A percentile compares a stretch with the other conserved stretches of the same genome.
These are phyloP conservation scores for Breviolum minutum DNA, from an alignment of 73 alveolate genomes.

Conservation along the genomic window DNA sequence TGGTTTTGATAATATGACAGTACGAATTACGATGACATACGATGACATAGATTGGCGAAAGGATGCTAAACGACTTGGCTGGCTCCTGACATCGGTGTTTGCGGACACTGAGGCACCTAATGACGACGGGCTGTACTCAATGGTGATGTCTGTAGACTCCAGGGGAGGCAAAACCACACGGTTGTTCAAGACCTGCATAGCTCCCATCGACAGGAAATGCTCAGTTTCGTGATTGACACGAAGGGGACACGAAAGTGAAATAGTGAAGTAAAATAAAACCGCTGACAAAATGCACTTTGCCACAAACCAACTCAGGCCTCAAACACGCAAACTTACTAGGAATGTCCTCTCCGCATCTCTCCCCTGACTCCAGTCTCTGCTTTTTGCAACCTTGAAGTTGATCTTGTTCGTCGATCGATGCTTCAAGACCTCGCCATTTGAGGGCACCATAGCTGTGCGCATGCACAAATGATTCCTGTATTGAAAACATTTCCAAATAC, in stretches of 20 bases:
- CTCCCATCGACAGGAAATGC: too few species aligned
- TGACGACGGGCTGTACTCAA: constrained; percentile 98
- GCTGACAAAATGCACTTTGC: background rate
- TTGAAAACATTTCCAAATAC: background rate
- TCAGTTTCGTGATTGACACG: background rate
- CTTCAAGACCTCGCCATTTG: constrained; percentile 52
- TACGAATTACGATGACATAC: too few species aligned
- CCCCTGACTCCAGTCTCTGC: background rate
- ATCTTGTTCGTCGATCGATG: constrained; percentile 92
- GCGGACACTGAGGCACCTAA: constrained; percentile 97
- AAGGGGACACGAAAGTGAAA: background rate
- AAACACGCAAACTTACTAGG: too few species aligned
- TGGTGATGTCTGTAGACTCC: constrained; percentile 97
- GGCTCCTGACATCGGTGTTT: background rate
- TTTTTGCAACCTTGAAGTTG: constrained; percentile 49
- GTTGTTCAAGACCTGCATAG: constrained; percentile 97
- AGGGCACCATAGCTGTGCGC: constrained; percentile 8
- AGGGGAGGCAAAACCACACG: constrained; percentile 97
- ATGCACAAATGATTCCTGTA: background rate
- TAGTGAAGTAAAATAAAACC: background rate
- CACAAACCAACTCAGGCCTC: background rate
- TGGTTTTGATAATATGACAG: too few species aligned
- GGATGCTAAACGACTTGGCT: background rate
- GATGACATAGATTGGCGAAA: too few species aligned
- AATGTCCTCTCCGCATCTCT: background rate